Conservation (phyloP, 306 rosid species). For the Oxytropis ochrocephala region DNA sequence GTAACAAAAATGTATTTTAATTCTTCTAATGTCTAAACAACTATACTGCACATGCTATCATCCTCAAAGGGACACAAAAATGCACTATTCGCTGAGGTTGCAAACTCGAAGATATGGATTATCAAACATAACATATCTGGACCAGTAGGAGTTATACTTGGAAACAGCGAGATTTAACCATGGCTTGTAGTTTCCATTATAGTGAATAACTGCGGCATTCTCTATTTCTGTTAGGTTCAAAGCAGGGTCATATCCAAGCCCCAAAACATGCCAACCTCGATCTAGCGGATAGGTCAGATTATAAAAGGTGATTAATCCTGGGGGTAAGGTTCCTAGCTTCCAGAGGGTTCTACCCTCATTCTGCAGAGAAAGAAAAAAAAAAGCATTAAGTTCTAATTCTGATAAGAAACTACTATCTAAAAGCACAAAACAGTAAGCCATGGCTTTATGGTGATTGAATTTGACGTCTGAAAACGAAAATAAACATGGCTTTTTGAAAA, state of each 20-base stretch:
- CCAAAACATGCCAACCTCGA: slow-evolving; percentile 89
- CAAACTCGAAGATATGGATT: slow-evolving; percentile 69
- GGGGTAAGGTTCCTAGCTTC: slow-evolving; percentile 95
- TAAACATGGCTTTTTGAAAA: background rate
- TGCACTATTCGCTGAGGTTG: slow-evolving; percentile 43
- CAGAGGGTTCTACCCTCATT: slow-evolving; percentile 95
- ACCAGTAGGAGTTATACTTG: slow-evolving; percentile 84
- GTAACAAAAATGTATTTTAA: background rate
- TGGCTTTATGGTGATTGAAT: slow-evolving; percentile 1
- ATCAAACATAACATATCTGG: slow-evolving; percentile 70
- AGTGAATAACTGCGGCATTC: slow-evolving; percentile 85
- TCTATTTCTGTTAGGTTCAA: slow-evolving; percentile 72
- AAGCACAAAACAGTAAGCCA: background rate
- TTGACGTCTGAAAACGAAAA: background rate
- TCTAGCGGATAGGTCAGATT: slow-evolving; percentile 77
- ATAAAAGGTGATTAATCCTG: slow-evolving; percentile 87
- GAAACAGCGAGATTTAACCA: slow-evolving; percentile 95
- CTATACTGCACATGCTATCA: slow-evolving; percentile 18
- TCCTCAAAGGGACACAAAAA: slow-evolving; percentile 6
- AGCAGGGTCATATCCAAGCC: slow-evolving; percentile 98
- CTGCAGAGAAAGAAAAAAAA: slow-evolving; percentile 40
- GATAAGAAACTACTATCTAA: slow-evolving; percentile 8
- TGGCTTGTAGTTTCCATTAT: slow-evolving; percentile 97
- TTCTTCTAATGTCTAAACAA: background rate
- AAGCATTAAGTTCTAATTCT: slow-evolving; percentile 21